Evolutionary conservation across 2,329 filamentous ascomycete genomes (phyloP), one percentile per base, ranked within the genome.

Genomic region (Allantophomopsis lycopodina): DNA sequence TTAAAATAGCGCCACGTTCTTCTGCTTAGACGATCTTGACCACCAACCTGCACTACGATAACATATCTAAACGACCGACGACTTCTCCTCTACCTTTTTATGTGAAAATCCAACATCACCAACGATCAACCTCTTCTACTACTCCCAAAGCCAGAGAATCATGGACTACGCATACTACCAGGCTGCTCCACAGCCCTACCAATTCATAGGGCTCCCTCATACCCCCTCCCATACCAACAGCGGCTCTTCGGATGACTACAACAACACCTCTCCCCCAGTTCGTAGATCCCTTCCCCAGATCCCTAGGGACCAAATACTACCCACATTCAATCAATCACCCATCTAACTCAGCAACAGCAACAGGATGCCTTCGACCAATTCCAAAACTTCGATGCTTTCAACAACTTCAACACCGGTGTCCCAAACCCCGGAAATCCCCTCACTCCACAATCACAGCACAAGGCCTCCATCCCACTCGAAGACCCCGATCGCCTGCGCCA

Each of bases 101-200:
- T 28, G 23, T 28, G 23, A 28, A 28, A 28, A 8, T 12, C 10
- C 23, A 28, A 12, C 10, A 28, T 21, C 20, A 21, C 20, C 20
- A 28, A 28, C 23, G 4, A 28, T 8, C 7, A 28, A 20, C 18
- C 4, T 20, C 18, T 20, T 28, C 23, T 28, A 8, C 23, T 12
- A 14, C 14, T 14, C 3, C 32, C 12, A 34, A 12, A 32, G 8
- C 45, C 23, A 28, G 5, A 10, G 10, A 8, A 37, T 36, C 18
- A 76, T 77, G 71, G 70, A 76, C 49, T 76, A 73, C 55, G 61
- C 64, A 39, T 74, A 69, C 55, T 76, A 67, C 48, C 52, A 56
- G 38, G 50, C 62, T 14, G 56, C 60, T 28, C 50, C 60, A 34
- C 57, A 61, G 31, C 55, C 62, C 32, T 74, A 67, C 48, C 61